These are phyloP conservation scores for Penicillium expansum DNA, from an alignment of 2,329 filamentous ascomycete species.

Conservation along the genomic window DNA sequence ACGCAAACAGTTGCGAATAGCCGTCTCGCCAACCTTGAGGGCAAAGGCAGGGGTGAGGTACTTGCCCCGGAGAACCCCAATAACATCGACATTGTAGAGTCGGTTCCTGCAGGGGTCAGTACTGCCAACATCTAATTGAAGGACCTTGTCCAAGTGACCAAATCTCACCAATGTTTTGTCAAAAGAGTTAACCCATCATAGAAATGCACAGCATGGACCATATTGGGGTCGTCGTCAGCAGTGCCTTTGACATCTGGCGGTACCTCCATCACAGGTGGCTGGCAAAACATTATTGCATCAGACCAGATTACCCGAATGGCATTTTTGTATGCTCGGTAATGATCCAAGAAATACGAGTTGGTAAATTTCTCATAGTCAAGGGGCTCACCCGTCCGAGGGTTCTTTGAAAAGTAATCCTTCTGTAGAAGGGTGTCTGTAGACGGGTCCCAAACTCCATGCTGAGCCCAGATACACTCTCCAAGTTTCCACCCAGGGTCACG, in stretches of 20 bases:
- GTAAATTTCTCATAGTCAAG: constrained; percentile 84
- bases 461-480: constrained; percentile 94
- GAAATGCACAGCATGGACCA: constrained; percentile 93
- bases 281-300: constrained; percentile 81
- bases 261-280: constrained; percentile 87
- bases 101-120: constrained; percentile 61
- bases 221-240: constrained; percentile 78
- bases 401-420: constrained; percentile 84
- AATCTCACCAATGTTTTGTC: constrained; percentile 82
- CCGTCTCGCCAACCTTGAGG: constrained; percentile 86
- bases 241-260: constrained; percentile 86
- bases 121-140: background rate
- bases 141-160: background rate
- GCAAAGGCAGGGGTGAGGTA: constrained; percentile 89
- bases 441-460: constrained; percentile 93
- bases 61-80: constrained; percentile 83
- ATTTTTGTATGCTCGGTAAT: constrained; percentile 73
- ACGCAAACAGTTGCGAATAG: constrained; percentile 88
- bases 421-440: constrained; percentile 70
- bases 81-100: constrained; percentile 93
- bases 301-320: constrained; percentile 73
- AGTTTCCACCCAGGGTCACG: constrained; percentile 84
- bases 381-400: constrained; percentile 68
- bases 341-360: constrained; percentile 85
- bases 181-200: constrained; percentile 96